A percentile compares a stretch with the other conserved stretches of the same genome.
phyloP scores from a whole-genome alignment of 176 grass and related monocot genomes.

The Musa schizocarpa region DNA sequence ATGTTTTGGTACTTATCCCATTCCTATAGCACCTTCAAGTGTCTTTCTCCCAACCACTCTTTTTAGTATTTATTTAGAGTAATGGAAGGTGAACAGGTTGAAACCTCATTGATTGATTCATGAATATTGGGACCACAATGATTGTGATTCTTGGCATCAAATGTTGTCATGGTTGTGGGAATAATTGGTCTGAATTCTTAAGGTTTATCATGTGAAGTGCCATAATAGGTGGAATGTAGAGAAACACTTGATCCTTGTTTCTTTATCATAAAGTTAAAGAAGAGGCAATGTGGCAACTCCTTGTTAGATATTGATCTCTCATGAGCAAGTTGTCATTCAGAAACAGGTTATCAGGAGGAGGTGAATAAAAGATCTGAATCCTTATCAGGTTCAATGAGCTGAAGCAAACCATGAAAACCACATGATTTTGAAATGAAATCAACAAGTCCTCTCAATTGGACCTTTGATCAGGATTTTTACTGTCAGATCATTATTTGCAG shows the following conservation, averaged over 20 bases:
- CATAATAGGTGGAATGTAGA: background rate
- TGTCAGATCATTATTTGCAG: no score
- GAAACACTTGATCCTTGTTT: background rate
- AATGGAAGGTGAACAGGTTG: no score
- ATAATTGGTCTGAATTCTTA: background rate
- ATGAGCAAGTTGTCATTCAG: no score
- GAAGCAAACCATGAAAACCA: no score
- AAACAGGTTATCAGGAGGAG: background rate
- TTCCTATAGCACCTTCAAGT: no score
- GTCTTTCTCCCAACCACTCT: no score
- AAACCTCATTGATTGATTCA: background rate
- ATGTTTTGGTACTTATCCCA: no score
- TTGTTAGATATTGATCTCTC: background rate
- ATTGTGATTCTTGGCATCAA: background rate
- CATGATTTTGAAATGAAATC: no score
- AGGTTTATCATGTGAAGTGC: background rate
- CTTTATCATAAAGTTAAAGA: background rate
- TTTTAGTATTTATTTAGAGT: no score
- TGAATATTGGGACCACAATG: background rate
- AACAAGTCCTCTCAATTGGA: no score
- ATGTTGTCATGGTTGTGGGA: background rate
- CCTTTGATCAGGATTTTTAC: no score
- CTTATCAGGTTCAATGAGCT: background rate
- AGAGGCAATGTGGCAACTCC: background rate
- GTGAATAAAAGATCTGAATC: background rate